These are phyloP conservation scores for Balamuthia mandrillaris DNA, from an alignment of 208 protist species.

Conservation along the genomic window DNA sequence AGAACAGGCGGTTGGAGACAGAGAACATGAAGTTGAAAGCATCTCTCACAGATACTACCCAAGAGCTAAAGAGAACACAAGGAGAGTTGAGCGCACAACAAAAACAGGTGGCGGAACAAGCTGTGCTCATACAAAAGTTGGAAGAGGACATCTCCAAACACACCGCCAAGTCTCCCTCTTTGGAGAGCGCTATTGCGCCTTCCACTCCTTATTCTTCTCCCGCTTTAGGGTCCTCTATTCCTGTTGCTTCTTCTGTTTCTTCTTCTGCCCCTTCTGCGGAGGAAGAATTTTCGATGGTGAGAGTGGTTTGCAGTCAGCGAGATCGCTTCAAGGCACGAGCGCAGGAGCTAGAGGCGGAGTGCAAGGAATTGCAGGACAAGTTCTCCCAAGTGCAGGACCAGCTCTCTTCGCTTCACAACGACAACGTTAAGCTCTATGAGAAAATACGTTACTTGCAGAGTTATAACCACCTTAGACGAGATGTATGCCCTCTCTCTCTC, in stretches of 20 bases:
- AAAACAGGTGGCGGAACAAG: not conserved
- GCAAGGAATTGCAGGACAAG: constrained; percentile 36
- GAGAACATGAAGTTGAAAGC: constrained; percentile 33
- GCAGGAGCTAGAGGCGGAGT: constrained; percentile 57
- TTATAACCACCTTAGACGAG: constrained; percentile 43
- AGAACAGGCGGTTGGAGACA: constrained; percentile 48
- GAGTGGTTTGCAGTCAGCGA: constrained; percentile 56
- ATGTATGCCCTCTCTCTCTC: not conserved
- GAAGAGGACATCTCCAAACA: constrained; percentile 40
- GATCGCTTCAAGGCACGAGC: constrained; percentile 65
- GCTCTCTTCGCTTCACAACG: constrained; percentile 43
- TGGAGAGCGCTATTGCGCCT: not conserved
- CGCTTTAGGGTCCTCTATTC: not conserved
- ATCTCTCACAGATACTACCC: not conserved
- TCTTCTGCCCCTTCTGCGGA: not conserved
- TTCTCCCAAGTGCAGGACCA: constrained; percentile 41
- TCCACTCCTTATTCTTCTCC: not conserved
- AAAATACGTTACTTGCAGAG: constrained; percentile 69
- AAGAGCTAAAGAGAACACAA: not conserved
- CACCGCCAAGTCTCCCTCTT: not conserved
- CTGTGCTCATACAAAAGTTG: constrained; percentile 10
- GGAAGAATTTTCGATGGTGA: constrained; percentile 40
- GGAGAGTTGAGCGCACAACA: not conserved
- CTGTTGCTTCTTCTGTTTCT: not conserved
- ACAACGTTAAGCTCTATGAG: constrained; percentile 74